Evolutionary conservation across 2,329 filamentous ascomycete species (phyloP).

Genomic region (Xylaria hypoxylon): DNA sequence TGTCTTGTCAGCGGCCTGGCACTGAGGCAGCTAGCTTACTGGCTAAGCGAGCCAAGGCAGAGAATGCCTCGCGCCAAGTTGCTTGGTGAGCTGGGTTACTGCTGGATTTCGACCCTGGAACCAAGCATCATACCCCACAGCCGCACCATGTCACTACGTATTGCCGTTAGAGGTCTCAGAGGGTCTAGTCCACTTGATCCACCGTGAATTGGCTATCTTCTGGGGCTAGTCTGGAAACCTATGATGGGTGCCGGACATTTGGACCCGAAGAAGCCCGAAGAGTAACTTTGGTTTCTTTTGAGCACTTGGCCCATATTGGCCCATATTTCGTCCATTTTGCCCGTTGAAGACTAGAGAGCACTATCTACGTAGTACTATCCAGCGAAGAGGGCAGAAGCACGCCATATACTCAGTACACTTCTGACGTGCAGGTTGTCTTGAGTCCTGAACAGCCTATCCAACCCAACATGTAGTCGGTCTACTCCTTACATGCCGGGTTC

Average conservation of each 20-base stretch:
- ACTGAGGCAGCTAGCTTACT: conserved; percentile 25
- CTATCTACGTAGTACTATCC: too few relatives aligned
- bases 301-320: neutral
- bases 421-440: conserved; percentile 1
- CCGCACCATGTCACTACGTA: conserved; percentile 24
- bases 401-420: neutral
- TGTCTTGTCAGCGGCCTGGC: conserved; percentile 11
- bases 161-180: conserved; percentile 20
- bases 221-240: neutral
- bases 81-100: conserved; percentile 24
- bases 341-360: neutral
- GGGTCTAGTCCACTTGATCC: conserved; percentile 17
- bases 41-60: conserved; percentile 33
- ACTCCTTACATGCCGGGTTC: conserved; percentile 1
- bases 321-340: neutral
- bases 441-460: neutral
- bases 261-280: conserved; percentile 10
- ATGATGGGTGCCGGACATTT: conserved; percentile 12
- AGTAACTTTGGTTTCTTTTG: conserved; percentile 2
- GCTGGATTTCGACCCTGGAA: conserved; percentile 25
- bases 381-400: neutral
- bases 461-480: neutral
- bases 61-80: conserved; percentile 37
- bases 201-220: conserved; percentile 12
- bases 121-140: conserved; percentile 19